Conservation (phyloP, 371 early-diverging fungal species). For the Nematocida ironsii region DNA sequence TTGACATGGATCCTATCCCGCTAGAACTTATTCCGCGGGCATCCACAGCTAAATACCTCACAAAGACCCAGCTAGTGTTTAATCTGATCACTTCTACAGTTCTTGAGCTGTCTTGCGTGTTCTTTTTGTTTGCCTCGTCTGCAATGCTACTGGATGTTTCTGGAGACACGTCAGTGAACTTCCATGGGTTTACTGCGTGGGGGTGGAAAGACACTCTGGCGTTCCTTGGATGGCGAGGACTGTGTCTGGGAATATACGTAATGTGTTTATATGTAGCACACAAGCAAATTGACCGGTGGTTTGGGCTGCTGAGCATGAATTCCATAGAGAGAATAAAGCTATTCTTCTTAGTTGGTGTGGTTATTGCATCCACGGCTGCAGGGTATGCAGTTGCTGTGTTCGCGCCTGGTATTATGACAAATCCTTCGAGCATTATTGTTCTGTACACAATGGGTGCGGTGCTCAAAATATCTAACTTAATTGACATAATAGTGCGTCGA, state of each 20-base stretch:
- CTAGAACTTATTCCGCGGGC: not conserved
- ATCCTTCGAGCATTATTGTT: not conserved
- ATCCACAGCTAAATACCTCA: not conserved
- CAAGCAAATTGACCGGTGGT: slow-evolving; percentile 19
- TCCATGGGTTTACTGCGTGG: not conserved
- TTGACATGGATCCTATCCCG: not conserved
- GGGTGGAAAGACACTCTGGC: not conserved
- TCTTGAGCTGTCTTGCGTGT: not conserved
- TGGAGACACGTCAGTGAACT: not conserved
- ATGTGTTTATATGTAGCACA: slow-evolving; percentile 1
- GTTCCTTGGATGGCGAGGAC: slow-evolving; percentile 2
- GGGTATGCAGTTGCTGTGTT: not conserved
- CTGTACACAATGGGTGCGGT: slow-evolving; percentile 13
- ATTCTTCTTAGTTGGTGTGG: not conserved
- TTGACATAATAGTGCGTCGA: slow-evolving; percentile 1
- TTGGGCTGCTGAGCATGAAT: not conserved
- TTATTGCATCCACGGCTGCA: not conserved
- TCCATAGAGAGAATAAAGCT: not conserved
- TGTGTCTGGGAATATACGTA: not conserved
- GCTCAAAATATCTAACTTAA: slow-evolving; percentile 4
- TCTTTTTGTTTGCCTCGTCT: slow-evolving; percentile 16
- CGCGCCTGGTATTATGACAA: not conserved
- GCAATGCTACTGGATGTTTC: not conserved
- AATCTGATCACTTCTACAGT: not conserved
- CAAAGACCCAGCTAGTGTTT: slow-evolving; percentile 8